Evolutionary conservation across 2,329 filamentous ascomycete species (phyloP).

Genomic region (Colletotrichum sp.): DNA sequence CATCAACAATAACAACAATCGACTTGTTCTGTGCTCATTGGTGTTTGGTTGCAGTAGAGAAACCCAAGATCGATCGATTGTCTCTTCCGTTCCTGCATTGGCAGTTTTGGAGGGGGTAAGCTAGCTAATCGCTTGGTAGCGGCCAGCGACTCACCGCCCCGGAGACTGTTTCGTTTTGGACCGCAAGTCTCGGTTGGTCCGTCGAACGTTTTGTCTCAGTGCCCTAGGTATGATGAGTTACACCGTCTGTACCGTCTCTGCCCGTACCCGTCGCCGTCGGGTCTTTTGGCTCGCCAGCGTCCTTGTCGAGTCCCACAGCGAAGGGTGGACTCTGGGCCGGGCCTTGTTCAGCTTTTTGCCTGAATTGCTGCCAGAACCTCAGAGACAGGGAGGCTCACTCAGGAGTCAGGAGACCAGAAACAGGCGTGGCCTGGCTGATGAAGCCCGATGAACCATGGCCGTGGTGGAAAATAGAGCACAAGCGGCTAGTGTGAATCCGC

Average conservation of each 20-base stretch:
- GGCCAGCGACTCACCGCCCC: not conserved
- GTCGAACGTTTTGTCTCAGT: slow-evolving; percentile 4
- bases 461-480: not conserved
- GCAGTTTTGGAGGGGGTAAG: not conserved
- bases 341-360: slow-evolving; percentile 8
- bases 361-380: not conserved
- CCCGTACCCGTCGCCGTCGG: not conserved
- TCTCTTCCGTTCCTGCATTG: slow-evolving; percentile 2
- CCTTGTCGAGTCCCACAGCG: slow-evolving; percentile 1
- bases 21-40: not conserved
- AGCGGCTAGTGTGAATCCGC: not conserved
- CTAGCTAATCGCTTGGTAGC: not conserved
- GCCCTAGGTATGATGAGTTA: not conserved
- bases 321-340: not conserved
- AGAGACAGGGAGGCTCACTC: not conserved
- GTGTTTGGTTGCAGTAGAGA: not conserved
- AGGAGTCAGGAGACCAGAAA: not conserved
- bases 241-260: not conserved
- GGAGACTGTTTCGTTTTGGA: not conserved
- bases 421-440: not conserved
- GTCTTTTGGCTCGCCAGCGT: not conserved
- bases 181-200: not conserved
- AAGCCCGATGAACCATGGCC: not conserved
- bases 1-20: not conserved
- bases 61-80: not conserved